phyloP scores from a whole-genome alignment of 179 eudicot species.

The Spinacia oleracea region DNA sequence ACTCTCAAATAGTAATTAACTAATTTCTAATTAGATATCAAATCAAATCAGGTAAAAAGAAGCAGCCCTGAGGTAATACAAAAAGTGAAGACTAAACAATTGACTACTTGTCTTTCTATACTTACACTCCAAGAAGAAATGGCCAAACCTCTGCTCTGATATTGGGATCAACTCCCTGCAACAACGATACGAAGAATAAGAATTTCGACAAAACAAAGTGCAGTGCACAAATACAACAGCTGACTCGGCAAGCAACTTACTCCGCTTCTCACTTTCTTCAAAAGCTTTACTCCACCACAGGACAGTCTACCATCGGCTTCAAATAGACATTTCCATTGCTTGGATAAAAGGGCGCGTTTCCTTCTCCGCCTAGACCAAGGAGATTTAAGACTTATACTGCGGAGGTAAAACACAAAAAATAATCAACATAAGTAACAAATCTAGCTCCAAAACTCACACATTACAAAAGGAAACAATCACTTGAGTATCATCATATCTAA shows the following conservation, averaged over 20 bases:
- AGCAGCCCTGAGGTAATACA: background rate
- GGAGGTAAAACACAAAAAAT: background rate
- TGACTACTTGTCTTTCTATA: constrained; percentile 20
- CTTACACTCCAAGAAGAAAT: constrained; percentile 98
- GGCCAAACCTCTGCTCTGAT: constrained; percentile 96
- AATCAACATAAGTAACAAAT: background rate
- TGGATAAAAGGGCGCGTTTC: constrained; percentile 57
- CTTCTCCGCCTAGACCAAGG: constrained; percentile 89
- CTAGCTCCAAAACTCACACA: background rate
- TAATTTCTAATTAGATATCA: constrained; percentile 1
- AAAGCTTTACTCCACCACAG: constrained; percentile 65
- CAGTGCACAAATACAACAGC: background rate
- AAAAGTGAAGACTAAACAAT: background rate
- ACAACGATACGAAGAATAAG: background rate
- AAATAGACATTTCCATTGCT: constrained; percentile 66
- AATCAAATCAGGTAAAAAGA: constrained; percentile 7
- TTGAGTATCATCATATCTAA: background rate
- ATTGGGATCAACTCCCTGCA: constrained; percentile 90
- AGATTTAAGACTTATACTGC: constrained; percentile 59
- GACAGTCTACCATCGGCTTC: constrained; percentile 64
- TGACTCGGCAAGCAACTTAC: constrained; percentile 39
- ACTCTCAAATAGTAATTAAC: background rate
- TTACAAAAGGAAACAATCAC: background rate
- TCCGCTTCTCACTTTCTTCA: constrained; percentile 83
- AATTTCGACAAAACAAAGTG: background rate